Conservation (phyloP, 805 yeast genomes). For the Yarrowia phangngaensis region DNA sequence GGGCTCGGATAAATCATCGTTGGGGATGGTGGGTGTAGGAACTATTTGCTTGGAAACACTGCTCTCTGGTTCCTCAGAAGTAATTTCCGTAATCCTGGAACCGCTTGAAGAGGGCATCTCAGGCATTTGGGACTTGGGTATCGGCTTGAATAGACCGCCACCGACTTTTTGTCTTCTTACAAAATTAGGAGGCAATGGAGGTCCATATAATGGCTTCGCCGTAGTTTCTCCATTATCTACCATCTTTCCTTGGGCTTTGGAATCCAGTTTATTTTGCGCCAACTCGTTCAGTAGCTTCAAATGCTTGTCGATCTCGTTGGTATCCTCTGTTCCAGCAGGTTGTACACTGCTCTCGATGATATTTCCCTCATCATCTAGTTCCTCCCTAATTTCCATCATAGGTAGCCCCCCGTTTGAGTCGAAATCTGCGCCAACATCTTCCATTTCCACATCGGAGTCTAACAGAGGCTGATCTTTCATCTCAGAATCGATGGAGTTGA, state of each 20-base stretch:
- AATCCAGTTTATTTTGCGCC: constrained; percentile 5
- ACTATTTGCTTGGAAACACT: too few species aligned
- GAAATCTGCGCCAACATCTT: constrained; percentile 40
- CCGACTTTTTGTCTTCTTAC: not conserved
- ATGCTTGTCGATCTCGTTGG: constrained; percentile 9
- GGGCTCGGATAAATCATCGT: not conserved
- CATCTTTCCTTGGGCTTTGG: not conserved
- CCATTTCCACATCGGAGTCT: constrained; percentile 33
- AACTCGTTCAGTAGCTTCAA: constrained; percentile 2
- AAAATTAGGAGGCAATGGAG: constrained; percentile 1
- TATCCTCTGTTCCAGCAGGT: constrained; percentile 34
- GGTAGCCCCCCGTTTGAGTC: constrained; percentile 50
- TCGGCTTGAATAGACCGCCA: constrained; percentile 3
- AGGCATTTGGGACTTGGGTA: not conserved
- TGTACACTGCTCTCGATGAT: constrained; percentile 49
- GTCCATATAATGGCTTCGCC: constrained; percentile 3
- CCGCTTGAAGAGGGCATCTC: too few species aligned
- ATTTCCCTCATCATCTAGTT: constrained; percentile 78
- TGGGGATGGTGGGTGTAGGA: too few species aligned
- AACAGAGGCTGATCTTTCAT: too few species aligned
- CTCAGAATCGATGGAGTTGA: constrained; percentile 27
- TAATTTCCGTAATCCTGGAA: too few species aligned
- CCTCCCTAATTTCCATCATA: constrained; percentile 78
- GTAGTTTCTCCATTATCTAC: not conserved
- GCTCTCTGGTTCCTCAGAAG: too few species aligned